Percentiles rank a stretch among this genome's conserved stretches.
Evolutionary conservation across 2,329 filamentous ascomycete genomes (phyloP).

Genomic region (Aureobasidium pullulans): DNA sequence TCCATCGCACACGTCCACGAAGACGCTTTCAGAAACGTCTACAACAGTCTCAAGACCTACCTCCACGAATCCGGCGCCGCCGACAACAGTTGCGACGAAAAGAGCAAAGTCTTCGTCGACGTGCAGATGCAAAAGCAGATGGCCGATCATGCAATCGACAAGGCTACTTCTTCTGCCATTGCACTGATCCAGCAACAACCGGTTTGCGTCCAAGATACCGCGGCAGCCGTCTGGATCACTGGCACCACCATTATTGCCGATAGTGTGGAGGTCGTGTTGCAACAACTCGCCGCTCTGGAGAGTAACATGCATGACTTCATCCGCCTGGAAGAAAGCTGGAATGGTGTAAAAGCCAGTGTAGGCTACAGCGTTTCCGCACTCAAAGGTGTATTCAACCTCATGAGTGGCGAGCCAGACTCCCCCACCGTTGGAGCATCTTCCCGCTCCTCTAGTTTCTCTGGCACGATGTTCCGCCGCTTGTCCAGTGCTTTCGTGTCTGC

Average conservation of each 20-base stretch:
- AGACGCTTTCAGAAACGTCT: slow-evolving; percentile 40
- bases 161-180: slow-evolving; percentile 37
- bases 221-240: slow-evolving; percentile 39
- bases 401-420: slow-evolving; percentile 20
- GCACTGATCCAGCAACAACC: slow-evolving; percentile 38
- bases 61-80: slow-evolving; percentile 14
- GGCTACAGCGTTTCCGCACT: slow-evolving; percentile 35
- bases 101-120: slow-evolving; percentile 36
- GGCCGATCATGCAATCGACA: slow-evolving; percentile 40
- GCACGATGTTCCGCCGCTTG: slow-evolving; percentile 26
- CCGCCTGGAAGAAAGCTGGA: slow-evolving; percentile 38
- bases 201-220: slow-evolving; percentile 31
- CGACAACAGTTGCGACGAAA: slow-evolving; percentile 21
- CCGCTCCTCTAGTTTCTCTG: slow-evolving; percentile 22
- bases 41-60: slow-evolving; percentile 34
- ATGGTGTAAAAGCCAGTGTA: slow-evolving; percentile 34
- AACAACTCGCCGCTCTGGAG: slow-evolving; percentile 34
- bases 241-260: slow-evolving; percentile 40
- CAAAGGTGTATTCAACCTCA: slow-evolving; percentile 40
- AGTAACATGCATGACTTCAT: slow-evolving; percentile 38
- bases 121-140: slow-evolving; percentile 38
- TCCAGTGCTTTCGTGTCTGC: slow-evolving; percentile 25
- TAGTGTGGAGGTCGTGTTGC: slow-evolving; percentile 35
- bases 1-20: slow-evolving; percentile 40
- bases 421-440: slow-evolving; percentile 18